These are phyloP conservation scores for Candida krabiensis DNA, from an alignment of 805 yeast genomes.

Conservation along the genomic window DNA sequence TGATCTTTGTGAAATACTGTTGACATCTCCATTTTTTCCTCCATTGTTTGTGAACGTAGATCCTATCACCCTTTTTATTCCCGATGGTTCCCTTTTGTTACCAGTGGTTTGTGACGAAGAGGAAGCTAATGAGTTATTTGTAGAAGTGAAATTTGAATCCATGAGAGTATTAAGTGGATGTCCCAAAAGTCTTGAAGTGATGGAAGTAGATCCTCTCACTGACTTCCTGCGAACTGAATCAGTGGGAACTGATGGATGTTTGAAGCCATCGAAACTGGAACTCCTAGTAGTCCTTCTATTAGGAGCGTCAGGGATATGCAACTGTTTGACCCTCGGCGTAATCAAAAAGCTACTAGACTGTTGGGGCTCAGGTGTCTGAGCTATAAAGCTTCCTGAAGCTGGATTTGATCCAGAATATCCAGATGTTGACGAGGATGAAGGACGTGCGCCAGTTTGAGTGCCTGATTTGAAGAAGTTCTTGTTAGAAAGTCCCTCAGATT, in stretches of 20 bases:
- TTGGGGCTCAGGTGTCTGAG: conserved; percentile 28
- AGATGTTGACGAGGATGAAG: conserved; percentile 5
- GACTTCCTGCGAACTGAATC: conserved; percentile 28
- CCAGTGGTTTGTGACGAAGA: conserved; percentile 7
- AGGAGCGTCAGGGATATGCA: conserved; percentile 40
- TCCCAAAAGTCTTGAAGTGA: conserved; percentile 30
- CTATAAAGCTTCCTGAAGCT: conserved; percentile 11
- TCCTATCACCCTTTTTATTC: conserved; percentile 26
- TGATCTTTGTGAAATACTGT: conserved; percentile 19
- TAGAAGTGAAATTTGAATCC: conserved; percentile 22
- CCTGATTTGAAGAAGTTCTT: conserved; percentile 8
- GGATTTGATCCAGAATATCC: conserved; percentile 9
- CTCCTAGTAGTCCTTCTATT: conserved; percentile 34
- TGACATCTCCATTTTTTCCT: conserved; percentile 8
- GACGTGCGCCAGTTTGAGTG: background rate
- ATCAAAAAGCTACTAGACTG: conserved; percentile 25
- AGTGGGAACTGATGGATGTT: conserved; percentile 26
- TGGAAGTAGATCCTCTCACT: conserved; percentile 24
- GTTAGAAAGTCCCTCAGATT: conserved; percentile 2
- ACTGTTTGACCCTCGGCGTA: conserved; percentile 42
- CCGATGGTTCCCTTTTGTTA: conserved; percentile 15
- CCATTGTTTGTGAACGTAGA: conserved; percentile 19
- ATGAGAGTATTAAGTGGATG: conserved; percentile 26
- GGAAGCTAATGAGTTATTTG: conserved; percentile 9
- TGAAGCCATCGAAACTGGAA: conserved; percentile 22